Evolutionary conservation across 2,329 filamentous ascomycete species (phyloP), one percentile per base, ranked within the genome.

Genomic region (Aspergillus sp.): DNA sequence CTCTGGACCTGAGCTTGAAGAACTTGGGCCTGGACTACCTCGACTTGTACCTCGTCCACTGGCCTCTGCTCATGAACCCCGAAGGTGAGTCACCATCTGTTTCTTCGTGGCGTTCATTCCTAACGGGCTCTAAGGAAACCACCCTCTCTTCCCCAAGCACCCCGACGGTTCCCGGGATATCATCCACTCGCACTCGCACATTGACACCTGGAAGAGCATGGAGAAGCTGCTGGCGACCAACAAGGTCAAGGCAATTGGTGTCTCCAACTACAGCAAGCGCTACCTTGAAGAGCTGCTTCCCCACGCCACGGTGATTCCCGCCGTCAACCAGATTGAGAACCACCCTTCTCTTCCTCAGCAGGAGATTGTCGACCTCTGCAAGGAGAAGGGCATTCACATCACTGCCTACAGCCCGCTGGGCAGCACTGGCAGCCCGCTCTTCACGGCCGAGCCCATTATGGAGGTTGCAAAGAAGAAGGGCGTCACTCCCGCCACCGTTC

Each of bases 1-100:
- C 84, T 39, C 82, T 95, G 39, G 85, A 91, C 65, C 87, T 88
- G 82, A 90, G 87, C 69, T 80, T 95, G 73, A 85, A 88, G 77
- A 83, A 84, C 60, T 79, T 96, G 39, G 90, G 90, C 1, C 80
- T 95, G 52, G 89, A 92, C 65, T 94, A 96, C 73, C 84, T 96
- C 5, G 92, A 96, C 73, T 80, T 96, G 58, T 92, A 86, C 73
- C 82, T 96, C 42, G 85, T 96, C 80, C 91, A 96, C 79, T 95
- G 91, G 90, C 89, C 90, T 6, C 80, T 92, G 50, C 86, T 73
- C 53, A 88, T 93, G 86, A 94, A 93, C 78, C 89, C 89, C 7
- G 84, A 90, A 36, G 89, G 88, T 84, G 71, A 61, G 71, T 49
- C 31, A 4, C 36, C 49, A 29, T 51, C 26, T 26, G 16, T 42